Percentiles rank a stretch among this genome's conserved stretches.
Conservation (phyloP, 2,329 filamentous ascomycete species). For the Aspergillus piperis region DNA sequence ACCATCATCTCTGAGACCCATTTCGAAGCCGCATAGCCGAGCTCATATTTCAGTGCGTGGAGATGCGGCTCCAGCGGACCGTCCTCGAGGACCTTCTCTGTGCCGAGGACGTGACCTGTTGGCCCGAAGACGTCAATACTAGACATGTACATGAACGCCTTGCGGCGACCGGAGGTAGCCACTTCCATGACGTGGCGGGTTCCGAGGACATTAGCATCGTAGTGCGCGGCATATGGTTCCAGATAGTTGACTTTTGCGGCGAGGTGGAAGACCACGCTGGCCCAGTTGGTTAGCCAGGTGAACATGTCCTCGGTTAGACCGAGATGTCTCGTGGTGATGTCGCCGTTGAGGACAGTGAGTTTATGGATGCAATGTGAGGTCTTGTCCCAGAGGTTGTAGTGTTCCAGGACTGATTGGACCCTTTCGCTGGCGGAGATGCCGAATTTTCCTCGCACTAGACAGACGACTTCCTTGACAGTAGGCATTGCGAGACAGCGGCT, state of each 20-base stretch:
- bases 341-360: slow-evolving; percentile 49
- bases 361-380: slow-evolving; percentile 6
- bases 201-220: slow-evolving; percentile 68
- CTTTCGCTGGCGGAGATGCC: slow-evolving; percentile 19
- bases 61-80: slow-evolving; percentile 15
- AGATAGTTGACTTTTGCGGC: slow-evolving; percentile 75
- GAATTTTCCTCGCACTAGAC: slow-evolving; percentile 68
- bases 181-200: slow-evolving; percentile 71
- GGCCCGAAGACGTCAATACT: slow-evolving; percentile 19
- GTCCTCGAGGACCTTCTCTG: slow-evolving; percentile 10
- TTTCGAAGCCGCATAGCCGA: slow-evolving; percentile 82
- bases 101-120: slow-evolving; percentile 13
- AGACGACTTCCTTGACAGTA: slow-evolving; percentile 60
- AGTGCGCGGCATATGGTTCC: slow-evolving; percentile 67
- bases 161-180: slow-evolving; percentile 51
- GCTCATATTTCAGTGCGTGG: slow-evolving; percentile 53
- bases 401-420: slow-evolving; percentile 54
- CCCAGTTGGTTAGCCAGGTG: slow-evolving; percentile 61
- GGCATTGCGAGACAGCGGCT: slow-evolving; percentile 64
- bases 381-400: slow-evolving; percentile 33
- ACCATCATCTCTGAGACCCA: slow-evolving; percentile 71
- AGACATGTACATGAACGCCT: slow-evolving; percentile 20
- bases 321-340: slow-evolving; percentile 67
- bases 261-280: slow-evolving; percentile 73
- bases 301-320: slow-evolving; percentile 65